Percentiles rank a stretch among this genome's conserved stretches.
Conservation (phyloP, 495 filamentous ascomycete species). For the Podospora pseudoanserina region DNA sequence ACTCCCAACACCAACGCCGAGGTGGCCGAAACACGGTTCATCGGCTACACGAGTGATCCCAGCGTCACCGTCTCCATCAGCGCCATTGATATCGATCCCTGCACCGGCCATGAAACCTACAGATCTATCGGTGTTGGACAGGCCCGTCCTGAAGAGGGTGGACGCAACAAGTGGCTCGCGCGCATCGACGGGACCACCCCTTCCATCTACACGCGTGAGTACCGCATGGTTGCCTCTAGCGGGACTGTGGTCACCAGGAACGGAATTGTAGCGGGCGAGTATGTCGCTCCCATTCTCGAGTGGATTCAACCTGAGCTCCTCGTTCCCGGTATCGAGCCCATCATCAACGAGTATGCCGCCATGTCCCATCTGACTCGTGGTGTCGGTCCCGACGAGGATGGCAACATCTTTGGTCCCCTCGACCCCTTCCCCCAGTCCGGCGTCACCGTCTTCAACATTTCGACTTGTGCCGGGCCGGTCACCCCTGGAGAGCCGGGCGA, state of each 20-base stretch:
- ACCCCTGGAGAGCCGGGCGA: neutral
- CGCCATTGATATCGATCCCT: constrained; percentile 41
- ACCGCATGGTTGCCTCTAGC: constrained; percentile 27
- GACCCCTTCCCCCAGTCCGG: constrained; percentile 24
- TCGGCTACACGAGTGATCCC: constrained; percentile 18
- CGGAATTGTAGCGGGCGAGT: constrained; percentile 39
- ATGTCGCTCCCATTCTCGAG: constrained; percentile 38
- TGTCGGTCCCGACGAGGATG: constrained; percentile 19
- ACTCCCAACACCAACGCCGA: constrained; percentile 30
- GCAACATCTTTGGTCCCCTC: constrained; percentile 21
- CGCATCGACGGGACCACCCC: constrained; percentile 29
- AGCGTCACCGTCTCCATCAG: constrained; percentile 28
- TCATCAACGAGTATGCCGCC: constrained; percentile 18
- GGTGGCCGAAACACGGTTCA: constrained; percentile 31
- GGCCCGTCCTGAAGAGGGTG: constrained; percentile 23
- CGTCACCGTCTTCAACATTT: constrained; percentile 19
- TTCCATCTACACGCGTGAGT: constrained; percentile 37
- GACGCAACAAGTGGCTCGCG: constrained; percentile 34
- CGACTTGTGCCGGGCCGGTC: constrained; percentile 13
- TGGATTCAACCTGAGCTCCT: constrained; percentile 33
- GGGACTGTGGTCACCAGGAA: constrained; percentile 31
- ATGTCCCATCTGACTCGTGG: constrained; percentile 23
- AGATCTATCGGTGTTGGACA: constrained; percentile 21
- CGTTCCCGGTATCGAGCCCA: constrained; percentile 14
- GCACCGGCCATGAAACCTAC: constrained; percentile 37